Conservation (phyloP, 495 filamentous ascomycete genomes). For the Schizothecium vesticola region DNA sequence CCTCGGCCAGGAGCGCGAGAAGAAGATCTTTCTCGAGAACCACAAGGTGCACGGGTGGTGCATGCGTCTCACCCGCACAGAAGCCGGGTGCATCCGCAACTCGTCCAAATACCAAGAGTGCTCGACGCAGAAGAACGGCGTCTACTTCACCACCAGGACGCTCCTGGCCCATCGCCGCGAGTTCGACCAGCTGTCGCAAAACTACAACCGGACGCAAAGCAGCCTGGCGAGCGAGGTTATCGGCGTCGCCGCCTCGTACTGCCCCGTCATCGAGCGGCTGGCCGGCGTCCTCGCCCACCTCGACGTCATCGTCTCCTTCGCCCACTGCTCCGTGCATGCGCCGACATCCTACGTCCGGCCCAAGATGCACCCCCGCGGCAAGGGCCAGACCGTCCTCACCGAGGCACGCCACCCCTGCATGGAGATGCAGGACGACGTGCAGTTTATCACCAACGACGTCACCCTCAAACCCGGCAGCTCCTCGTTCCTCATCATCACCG, state of each 20-base stretch:
- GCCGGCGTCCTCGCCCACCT: conserved; percentile 88
- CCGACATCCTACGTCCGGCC: conserved; percentile 87
- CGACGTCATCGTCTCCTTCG: conserved; percentile 93
- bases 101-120: conserved; percentile 88
- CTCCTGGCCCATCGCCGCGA: conserved; percentile 81
- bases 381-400: conserved; percentile 83
- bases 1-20: conserved; percentile 88
- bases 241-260: conserved; percentile 87
- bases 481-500: conserved; percentile 94
- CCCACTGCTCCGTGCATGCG: conserved; percentile 89
- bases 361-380: conserved; percentile 83
- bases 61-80: conserved; percentile 86
- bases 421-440: conserved; percentile 98
- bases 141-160: conserved; percentile 91
- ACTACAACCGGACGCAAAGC: conserved; percentile 92
- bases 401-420: conserved; percentile 97
- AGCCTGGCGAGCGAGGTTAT: conserved; percentile 92
- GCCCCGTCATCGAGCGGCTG: conserved; percentile 84
- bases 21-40: conserved; percentile 97
- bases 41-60: conserved; percentile 95
- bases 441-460: conserved; percentile 98
- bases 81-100: conserved; percentile 89
- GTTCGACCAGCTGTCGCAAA: conserved; percentile 89
- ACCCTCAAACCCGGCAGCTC: conserved; percentile 71
- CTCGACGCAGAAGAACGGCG: conserved; percentile 97